These are phyloP conservation scores for Ophiobolus disseminans DNA, from an alignment of 2,329 filamentous ascomycete species.

Conservation along the genomic window DNA sequence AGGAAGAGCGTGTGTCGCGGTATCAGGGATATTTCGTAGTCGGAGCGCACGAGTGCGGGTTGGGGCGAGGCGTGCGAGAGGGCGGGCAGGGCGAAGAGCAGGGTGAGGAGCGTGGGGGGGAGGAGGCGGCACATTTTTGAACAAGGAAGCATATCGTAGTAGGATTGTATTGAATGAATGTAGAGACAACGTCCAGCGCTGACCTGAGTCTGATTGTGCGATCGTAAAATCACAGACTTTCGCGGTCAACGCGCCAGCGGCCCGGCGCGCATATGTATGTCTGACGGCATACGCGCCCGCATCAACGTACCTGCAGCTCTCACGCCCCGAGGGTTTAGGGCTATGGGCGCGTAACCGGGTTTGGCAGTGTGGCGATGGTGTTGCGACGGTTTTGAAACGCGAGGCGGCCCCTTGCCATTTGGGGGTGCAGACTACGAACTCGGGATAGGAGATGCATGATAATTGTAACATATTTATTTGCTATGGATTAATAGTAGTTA, in stretches of 20 bases:
- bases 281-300: constrained; percentile 7
- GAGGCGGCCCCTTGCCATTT: constrained; percentile 3
- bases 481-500: neutral
- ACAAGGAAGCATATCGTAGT: neutral
- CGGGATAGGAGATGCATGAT: neutral
- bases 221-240: constrained; percentile 5
- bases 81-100: constrained; percentile 31
- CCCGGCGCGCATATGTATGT: constrained; percentile 5
- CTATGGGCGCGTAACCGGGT: constrained; percentile 15
- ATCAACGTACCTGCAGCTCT: constrained; percentile 21
- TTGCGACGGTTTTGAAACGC: constrained; percentile 43
- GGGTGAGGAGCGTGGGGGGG: constrained; percentile 27
- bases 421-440: neutral
- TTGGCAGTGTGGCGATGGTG: constrained; percentile 24
- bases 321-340: constrained; percentile 23
- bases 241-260: constrained; percentile 1
- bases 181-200: constrained; percentile 8
- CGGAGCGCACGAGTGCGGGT: constrained; percentile 27
- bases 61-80: constrained; percentile 30
- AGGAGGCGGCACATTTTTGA: constrained; percentile 30
- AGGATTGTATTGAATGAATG: neutral
- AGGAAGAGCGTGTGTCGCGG: constrained; percentile 44
- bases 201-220: neutral
- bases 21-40: constrained; percentile 34
- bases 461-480: neutral